Conservation (phyloP, 345 rosid genomes). For the Hypericum androsaemum region DNA sequence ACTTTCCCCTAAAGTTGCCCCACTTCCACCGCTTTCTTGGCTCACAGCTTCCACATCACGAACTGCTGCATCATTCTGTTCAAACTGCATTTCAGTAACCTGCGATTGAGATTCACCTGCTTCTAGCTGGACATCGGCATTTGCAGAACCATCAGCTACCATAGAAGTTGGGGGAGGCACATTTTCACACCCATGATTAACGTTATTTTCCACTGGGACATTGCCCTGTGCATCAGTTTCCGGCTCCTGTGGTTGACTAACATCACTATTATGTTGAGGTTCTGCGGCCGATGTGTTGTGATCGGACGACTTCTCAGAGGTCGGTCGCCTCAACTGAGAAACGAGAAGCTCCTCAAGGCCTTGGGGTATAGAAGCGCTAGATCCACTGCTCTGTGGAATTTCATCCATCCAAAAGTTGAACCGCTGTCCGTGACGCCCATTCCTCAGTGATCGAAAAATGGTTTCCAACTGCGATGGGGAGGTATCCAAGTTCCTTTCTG, state of each 20-base stretch:
- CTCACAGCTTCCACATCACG: slow-evolving; percentile 95
- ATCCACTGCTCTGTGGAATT: slow-evolving; percentile 63
- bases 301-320: slow-evolving; percentile 51
- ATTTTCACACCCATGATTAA: slow-evolving; percentile 32
- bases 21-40: slow-evolving; percentile 95
- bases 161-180: slow-evolving; percentile 28
- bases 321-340: slow-evolving; percentile 73
- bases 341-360: slow-evolving; percentile 91
- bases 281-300: slow-evolving; percentile 36
- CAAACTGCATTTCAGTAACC: slow-evolving; percentile 82
- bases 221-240: slow-evolving; percentile 35
- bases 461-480: slow-evolving; percentile 54
- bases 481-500: slow-evolving; percentile 46
- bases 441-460: slow-evolving; percentile 79
- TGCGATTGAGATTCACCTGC: slow-evolving; percentile 44
- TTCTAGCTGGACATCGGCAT: slow-evolving; percentile 35
- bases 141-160: slow-evolving; percentile 33
- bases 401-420: slow-evolving; percentile 90
- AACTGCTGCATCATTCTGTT: slow-evolving; percentile 66
- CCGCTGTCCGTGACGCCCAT: slow-evolving; percentile 78
- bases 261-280: slow-evolving; percentile 38
- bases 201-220: slow-evolving; percentile 38
- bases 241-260: slow-evolving; percentile 32
- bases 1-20: slow-evolving; percentile 93
- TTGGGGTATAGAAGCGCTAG: slow-evolving; percentile 69